Evolutionary conservation across 2,329 filamentous ascomycete genomes (phyloP).

Genomic region (Ophiostoma ulmi): DNA sequence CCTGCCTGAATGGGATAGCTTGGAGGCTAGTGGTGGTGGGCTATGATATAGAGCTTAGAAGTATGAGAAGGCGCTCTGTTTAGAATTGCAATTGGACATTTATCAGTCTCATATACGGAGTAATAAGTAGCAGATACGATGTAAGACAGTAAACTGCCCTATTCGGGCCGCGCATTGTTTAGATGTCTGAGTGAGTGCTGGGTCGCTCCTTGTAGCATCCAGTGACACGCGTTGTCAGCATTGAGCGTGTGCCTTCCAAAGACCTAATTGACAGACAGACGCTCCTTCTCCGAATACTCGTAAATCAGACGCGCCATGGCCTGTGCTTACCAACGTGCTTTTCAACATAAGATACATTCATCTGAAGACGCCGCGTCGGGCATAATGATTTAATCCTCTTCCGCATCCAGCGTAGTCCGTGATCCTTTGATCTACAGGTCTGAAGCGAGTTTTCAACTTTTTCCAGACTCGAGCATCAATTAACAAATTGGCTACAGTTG

Average conservation of each 20-base stretch:
- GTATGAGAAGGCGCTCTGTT: background rate
- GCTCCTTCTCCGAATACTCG: background rate
- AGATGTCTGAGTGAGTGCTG: background rate
- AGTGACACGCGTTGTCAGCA: no score
- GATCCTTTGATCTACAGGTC: background rate
- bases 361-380: background rate
- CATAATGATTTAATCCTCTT: background rate
- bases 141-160: no score
- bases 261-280: background rate
- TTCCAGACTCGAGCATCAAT: background rate
- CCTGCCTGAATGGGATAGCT: conserved; percentile 21
- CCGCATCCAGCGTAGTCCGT: background rate
- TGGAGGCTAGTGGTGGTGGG: background rate
- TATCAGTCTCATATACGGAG: no score
- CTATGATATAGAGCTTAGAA: background rate
- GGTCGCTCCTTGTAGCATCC: background rate
- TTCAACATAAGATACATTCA: no score
- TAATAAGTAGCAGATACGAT: no score
- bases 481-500: background rate
- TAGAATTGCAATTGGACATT: background rate
- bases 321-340: background rate
- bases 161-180: no score
- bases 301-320: background rate
- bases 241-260: background rate
- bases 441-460: background rate